A percentile compares a stretch with the other conserved stretches of the same genome.
phyloP scores from a whole-genome alignment of 768 basidiomycete species.

The Suillus alpinus region DNA sequence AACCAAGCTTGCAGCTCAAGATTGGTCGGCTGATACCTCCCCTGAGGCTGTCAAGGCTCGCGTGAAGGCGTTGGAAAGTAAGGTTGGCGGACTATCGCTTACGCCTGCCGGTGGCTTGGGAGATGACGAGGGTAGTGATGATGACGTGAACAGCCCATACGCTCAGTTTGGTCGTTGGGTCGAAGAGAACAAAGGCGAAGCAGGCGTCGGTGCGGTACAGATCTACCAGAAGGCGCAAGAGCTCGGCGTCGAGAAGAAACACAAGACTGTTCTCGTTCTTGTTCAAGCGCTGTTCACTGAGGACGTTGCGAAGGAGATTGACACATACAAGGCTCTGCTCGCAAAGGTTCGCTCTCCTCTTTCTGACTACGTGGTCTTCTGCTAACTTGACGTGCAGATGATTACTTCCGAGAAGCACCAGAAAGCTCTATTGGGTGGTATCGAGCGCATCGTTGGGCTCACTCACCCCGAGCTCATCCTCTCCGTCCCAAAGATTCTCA shows the following conservation, averaged over 20 bases:
- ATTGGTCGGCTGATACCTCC: slow-evolving; percentile 89
- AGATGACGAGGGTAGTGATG: slow-evolving; percentile 88
- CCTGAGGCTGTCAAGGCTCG: slow-evolving; percentile 85
- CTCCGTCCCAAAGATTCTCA: slow-evolving; percentile 86
- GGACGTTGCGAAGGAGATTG: slow-evolving; percentile 63
- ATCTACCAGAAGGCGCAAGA: slow-evolving; percentile 90
- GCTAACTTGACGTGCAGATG: slow-evolving; percentile 48
- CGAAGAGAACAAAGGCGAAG: slow-evolving; percentile 57
- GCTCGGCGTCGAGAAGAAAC: slow-evolving; percentile 89
- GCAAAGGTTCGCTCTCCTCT: slow-evolving; percentile 53
- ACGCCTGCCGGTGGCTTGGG: slow-evolving; percentile 35
- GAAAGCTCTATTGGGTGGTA: slow-evolving; percentile 89
- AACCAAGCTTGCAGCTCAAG: slow-evolving; percentile 62
- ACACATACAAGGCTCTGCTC: slow-evolving; percentile 64
- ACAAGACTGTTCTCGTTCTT: slow-evolving; percentile 82
- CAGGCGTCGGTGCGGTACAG: slow-evolving; percentile 44
- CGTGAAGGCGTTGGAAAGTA: slow-evolving; percentile 65
- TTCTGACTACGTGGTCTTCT: not conserved
- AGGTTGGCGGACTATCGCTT: slow-evolving; percentile 50
- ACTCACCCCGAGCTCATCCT: slow-evolving; percentile 68
- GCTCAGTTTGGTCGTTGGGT: slow-evolving; percentile 81
- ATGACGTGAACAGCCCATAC: slow-evolving; percentile 85
- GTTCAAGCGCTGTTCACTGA: slow-evolving; percentile 82
- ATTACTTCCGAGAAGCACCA: slow-evolving; percentile 93
- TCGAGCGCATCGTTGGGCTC: slow-evolving; percentile 83